Evolutionary conservation across 352 stramenopile genomes (phyloP).

Genomic region (Pythium utonaiense): DNA sequence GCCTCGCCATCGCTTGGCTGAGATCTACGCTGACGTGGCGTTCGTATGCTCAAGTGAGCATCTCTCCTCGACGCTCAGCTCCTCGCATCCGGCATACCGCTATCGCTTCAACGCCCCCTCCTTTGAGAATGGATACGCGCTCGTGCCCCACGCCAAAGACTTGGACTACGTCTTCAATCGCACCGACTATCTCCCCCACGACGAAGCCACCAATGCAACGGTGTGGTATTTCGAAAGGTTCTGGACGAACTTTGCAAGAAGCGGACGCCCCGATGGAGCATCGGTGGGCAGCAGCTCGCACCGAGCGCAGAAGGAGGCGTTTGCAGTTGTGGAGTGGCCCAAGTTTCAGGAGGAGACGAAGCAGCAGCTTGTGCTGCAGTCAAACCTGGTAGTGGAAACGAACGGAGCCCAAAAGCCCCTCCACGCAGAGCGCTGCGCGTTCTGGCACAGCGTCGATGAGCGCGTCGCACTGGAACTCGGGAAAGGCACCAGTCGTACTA

Average conservation of each 20-base stretch:
- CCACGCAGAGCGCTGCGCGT: slow-evolving; percentile 12
- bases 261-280: neutral
- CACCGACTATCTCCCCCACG: no score
- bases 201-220: neutral
- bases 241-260: slow-evolving; percentile 12
- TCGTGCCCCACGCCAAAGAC: slow-evolving; percentile 8
- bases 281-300: neutral
- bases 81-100: neutral
- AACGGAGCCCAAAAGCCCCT: neutral
- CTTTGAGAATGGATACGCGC: neutral
- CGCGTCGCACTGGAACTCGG: no score
- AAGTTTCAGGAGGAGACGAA: neutral
- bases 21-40: slow-evolving; percentile 7
- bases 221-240: neutral
- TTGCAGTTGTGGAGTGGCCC: neutral
- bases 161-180: slow-evolving; percentile 15
- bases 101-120: slow-evolving; percentile 16
- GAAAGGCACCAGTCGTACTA: neutral
- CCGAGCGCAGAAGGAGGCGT: no score
- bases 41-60: slow-evolving; percentile 13
- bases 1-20: slow-evolving; percentile 1
- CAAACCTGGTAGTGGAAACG: neutral
- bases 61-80: neutral
- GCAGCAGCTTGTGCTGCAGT: slow-evolving; percentile 16
- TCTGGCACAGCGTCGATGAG: slow-evolving; percentile 9